These are phyloP conservation scores for Diplogelasinospora grovesii DNA, from an alignment of 495 filamentous ascomycete species.

Conservation along the genomic window DNA sequence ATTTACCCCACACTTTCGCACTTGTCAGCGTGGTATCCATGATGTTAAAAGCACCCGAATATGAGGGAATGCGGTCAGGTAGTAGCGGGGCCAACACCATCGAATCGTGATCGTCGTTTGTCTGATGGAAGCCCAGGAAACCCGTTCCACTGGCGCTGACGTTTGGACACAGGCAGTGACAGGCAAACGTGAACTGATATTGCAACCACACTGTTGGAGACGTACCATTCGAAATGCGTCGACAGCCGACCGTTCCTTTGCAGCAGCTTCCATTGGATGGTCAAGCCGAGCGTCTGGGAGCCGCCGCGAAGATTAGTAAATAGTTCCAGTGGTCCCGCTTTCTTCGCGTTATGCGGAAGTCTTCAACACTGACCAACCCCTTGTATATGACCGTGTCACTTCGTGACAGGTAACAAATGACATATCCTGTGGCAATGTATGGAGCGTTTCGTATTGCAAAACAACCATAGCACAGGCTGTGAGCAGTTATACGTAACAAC, in stretches of 20 bases:
- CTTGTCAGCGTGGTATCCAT: conserved; percentile 1
- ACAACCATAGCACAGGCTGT: no score
- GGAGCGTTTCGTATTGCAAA: no score
- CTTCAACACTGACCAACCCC: no score
- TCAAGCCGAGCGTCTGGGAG: background rate
- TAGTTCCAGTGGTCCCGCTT: background rate
- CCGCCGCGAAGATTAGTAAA: conserved; percentile 20
- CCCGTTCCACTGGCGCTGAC: conserved; percentile 11
- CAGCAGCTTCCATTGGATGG: background rate
- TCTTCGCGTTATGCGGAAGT: no score
- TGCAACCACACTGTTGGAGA: conserved; percentile 23
- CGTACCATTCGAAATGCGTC: conserved; percentile 4
- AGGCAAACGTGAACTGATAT: conserved; percentile 16
- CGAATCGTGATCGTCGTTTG: conserved; percentile 7
- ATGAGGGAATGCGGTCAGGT: background rate
- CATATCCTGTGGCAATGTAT: no score
- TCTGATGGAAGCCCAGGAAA: conserved; percentile 7
- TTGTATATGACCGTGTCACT: no score
- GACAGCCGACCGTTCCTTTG: background rate
- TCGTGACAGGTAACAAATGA: no score
- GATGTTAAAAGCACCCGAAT: conserved; percentile 1
- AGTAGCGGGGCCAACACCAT: conserved; percentile 5
- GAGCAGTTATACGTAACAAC: no score
- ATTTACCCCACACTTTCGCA: conserved; percentile 6
- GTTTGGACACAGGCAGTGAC: no score